A percentile compares a stretch with the other conserved stretches of the same genome.
Evolutionary conservation across 2,329 filamentous ascomycete genomes (phyloP).

Genomic region (Parascedosporium putredinis): DNA sequence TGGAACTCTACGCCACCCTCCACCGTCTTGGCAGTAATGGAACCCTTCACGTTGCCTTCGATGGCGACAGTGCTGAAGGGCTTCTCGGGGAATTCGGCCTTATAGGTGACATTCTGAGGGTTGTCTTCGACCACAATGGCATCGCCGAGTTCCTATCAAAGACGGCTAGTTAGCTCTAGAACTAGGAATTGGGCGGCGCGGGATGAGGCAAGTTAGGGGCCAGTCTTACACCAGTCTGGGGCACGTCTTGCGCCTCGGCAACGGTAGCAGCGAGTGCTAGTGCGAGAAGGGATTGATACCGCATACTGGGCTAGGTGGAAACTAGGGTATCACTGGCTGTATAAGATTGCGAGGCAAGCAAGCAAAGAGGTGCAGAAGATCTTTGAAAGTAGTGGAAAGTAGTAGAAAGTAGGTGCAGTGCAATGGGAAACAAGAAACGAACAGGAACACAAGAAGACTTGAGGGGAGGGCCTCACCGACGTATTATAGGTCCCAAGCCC

Average conservation of each 20-base stretch:
- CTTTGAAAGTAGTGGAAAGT: too few species aligned
- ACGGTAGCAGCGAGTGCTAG: constrained; percentile 4
- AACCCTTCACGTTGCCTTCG: constrained; percentile 44
- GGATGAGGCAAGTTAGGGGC: too few species aligned
- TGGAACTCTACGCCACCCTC: constrained; percentile 46
- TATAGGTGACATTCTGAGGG: constrained; percentile 40
- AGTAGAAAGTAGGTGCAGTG: too few species aligned
- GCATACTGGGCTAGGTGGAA: not conserved
- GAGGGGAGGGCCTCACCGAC: not conserved
- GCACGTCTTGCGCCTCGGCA: not conserved
- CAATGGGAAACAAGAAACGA: not conserved
- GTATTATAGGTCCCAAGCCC: not conserved
- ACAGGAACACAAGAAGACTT: not conserved
- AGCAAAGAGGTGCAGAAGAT: too few species aligned
- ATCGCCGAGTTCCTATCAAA: constrained; percentile 28
- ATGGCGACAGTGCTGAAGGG: constrained; percentile 40
- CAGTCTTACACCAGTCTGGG: not conserved
- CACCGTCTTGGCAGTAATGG: constrained; percentile 34
- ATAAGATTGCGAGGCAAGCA: not conserved
- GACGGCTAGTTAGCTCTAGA: not conserved
- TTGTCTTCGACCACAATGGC: constrained; percentile 46
- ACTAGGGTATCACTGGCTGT: not conserved
- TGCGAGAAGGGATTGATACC: constrained; percentile 4
- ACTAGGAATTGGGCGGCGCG: too few species aligned
- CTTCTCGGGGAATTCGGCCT: constrained; percentile 43